phyloP scores from a whole-genome alignment of 306 rosid genomes.

The Cucurbita moschata region DNA sequence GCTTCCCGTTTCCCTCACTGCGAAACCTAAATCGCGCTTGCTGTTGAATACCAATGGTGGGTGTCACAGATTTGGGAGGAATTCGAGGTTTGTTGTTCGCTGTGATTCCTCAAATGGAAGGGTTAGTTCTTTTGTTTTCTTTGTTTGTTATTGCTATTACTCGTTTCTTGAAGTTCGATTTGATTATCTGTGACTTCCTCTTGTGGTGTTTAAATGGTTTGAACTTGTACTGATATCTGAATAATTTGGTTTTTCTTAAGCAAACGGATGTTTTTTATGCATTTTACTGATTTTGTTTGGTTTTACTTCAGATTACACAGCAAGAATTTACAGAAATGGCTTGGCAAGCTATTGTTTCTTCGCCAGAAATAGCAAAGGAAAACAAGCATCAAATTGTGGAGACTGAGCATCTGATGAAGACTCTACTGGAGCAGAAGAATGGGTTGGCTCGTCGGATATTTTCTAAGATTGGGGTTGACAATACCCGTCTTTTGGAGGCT shows the following conservation, averaged over 20 bases:
- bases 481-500: conserved; percentile 69
- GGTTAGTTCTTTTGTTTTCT: conserved; percentile 32
- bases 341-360: conserved; percentile 80
- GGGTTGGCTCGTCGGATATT: conserved; percentile 95
- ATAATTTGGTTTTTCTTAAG: too few species aligned
- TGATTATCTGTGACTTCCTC: not conserved
- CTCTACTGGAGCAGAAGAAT: conserved; percentile 89
- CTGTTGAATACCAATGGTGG: conserved; percentile 23
- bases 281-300: conserved; percentile 8
- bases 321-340: conserved; percentile 99
- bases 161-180: not conserved
- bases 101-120: conserved; percentile 62
- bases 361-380: conserved; percentile 92
- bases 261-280: not conserved
- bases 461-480: conserved; percentile 77
- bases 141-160: not conserved
- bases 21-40: conserved; percentile 21
- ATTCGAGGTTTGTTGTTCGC: conserved; percentile 30
- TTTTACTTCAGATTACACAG: conserved; percentile 61
- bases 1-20: conserved; percentile 17
- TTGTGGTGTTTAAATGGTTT: not conserved
- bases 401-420: conserved; percentile 93
- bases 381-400: conserved; percentile 97
- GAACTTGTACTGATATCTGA: not conserved
- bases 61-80: conserved; percentile 15